These are phyloP conservation scores for Hydnum rufescens DNA, from an alignment of 768 basidiomycete species.

Conservation along the genomic window DNA sequence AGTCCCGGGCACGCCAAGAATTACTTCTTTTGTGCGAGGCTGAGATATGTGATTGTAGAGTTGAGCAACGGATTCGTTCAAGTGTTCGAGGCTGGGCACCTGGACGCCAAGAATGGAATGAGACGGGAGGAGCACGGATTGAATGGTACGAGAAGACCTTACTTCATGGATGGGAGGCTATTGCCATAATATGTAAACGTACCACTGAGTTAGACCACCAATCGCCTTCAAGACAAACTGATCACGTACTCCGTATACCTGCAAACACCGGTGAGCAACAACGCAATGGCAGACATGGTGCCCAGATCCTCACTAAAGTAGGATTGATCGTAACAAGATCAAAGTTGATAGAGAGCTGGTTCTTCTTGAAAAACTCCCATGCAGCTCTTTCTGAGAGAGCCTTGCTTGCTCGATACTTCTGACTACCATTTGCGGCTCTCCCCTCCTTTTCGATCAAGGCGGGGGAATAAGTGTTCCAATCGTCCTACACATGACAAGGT, in stretches of 20 bases:
- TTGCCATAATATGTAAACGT: not conserved
- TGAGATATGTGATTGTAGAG: conserved; percentile 1
- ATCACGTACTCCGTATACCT: not conserved
- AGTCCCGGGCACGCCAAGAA: not conserved
- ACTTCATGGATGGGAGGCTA: not conserved
- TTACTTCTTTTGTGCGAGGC: not conserved
- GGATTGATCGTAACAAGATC: conserved; percentile 37
- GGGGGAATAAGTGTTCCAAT: conserved; percentile 41
- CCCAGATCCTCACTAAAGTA: conserved; percentile 23
- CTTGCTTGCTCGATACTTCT: conserved; percentile 44
- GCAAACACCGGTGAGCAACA: not conserved
- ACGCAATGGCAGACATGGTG: not conserved
- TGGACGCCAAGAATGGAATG: not conserved
- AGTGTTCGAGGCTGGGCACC: conserved; percentile 5
- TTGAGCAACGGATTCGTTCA: conserved; percentile 18
- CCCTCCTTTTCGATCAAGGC: conserved; percentile 30
- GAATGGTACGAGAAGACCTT: not conserved
- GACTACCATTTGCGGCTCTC: conserved; percentile 19
- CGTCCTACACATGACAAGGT: too few species aligned
- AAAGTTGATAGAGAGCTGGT: conserved; percentile 27
- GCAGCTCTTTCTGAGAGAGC: conserved; percentile 42
- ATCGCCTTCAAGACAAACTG: not conserved
- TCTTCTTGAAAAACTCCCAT: conserved; percentile 26
- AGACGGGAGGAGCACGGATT: not conserved
- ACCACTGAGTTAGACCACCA: too few species aligned